A percentile compares a stretch with the other conserved stretches of the same genome.
Conservation (phyloP, 2,329 filamentous ascomycete genomes). For the Microascus cirrosus region DNA sequence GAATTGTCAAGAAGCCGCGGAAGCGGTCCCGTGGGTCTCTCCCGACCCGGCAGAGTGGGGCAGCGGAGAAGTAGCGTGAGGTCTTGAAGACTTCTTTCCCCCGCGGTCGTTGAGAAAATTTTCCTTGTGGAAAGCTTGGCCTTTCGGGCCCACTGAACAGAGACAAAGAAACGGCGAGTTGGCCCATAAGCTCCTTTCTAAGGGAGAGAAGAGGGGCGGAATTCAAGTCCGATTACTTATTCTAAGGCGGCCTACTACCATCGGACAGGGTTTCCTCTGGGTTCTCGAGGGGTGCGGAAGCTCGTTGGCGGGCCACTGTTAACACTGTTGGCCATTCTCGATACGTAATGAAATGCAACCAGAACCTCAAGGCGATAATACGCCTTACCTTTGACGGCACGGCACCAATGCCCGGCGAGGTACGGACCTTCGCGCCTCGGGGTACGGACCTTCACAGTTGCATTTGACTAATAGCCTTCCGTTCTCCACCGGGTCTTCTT, state of each 20-base stretch:
- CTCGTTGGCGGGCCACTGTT: not conserved
- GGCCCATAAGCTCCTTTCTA: no score
- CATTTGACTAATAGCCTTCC: not conserved
- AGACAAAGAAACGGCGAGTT: no score
- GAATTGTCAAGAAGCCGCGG: not conserved
- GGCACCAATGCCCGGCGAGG: not conserved
- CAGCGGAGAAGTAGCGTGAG: not conserved
- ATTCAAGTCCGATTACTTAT: no score
- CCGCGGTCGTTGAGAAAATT: not conserved
- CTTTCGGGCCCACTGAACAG: no score
- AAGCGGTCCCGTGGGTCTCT: not conserved
- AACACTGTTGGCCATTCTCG: not conserved
- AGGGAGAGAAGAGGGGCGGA: no score
- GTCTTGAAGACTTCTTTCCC: not conserved
- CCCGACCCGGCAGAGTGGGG: not conserved
- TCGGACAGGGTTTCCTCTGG: not conserved
- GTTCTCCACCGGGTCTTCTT: not conserved
- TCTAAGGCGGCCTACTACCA: no score
- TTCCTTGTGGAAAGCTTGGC: no score
- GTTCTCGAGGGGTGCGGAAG: not conserved
- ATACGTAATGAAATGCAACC: slow-evolving; percentile 4
- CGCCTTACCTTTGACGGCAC: not conserved
- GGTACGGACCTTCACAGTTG: not conserved
- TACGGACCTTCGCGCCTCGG: not conserved
- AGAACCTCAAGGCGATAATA: not conserved